A percentile compares a stretch with the other conserved stretches of the same genome.
Conservation (phyloP, 192 early-diverging fungal species). For the Backusella psychrophila region DNA sequence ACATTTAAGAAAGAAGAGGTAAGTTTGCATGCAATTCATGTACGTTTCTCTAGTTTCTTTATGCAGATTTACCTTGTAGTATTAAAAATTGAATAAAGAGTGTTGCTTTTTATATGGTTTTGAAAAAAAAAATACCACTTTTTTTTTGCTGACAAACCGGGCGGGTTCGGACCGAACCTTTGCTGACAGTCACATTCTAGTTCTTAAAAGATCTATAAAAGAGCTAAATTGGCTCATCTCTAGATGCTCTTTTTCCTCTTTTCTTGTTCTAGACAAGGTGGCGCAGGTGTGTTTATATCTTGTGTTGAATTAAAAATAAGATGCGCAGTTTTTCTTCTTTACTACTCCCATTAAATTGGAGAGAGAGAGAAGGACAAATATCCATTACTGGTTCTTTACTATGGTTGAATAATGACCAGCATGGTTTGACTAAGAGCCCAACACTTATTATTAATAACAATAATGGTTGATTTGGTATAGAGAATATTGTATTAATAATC, state of each 20-base stretch:
- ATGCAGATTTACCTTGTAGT: slow-evolving; percentile 5
- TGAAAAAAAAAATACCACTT: slow-evolving; percentile 9
- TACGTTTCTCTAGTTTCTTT: not conserved
- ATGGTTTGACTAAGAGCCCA: too few relatives aligned
- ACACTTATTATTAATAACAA: not conserved
- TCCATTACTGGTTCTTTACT: not conserved
- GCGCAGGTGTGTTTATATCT: not conserved
- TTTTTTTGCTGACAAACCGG: slow-evolving; percentile 9
- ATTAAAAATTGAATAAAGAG: slow-evolving; percentile 5
- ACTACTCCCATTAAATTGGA: not conserved
- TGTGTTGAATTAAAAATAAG: not conserved
- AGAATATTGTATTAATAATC: too few relatives aligned
- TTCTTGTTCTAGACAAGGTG: not conserved
- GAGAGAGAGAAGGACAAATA: not conserved
- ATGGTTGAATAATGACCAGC: not conserved
- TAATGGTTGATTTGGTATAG: too few relatives aligned
- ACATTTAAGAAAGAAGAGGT: not conserved
- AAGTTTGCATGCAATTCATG: not conserved
- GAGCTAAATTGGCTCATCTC: too few relatives aligned
- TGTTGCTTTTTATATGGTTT: not conserved
- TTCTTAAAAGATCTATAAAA: not conserved
- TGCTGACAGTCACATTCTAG: not conserved
- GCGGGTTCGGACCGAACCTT: not conserved
- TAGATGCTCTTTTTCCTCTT: too few relatives aligned
- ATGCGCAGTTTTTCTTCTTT: not conserved